These are phyloP conservation scores for Myriangium duriaei DNA, from an alignment of 2,329 filamentous ascomycete genomes.

Conservation along the genomic window DNA sequence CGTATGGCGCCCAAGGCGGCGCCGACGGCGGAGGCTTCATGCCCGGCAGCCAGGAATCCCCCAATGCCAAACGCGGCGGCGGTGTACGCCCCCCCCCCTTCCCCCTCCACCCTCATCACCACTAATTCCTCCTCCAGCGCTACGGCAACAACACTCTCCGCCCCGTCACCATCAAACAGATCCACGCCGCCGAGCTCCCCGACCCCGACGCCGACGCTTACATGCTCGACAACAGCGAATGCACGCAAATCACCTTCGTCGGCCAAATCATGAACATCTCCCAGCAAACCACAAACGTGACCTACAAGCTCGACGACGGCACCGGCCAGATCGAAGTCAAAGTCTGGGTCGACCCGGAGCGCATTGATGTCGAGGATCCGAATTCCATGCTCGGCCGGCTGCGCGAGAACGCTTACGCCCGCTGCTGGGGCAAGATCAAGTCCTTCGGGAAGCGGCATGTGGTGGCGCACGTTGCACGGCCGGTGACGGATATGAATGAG, in stretches of 20 bases:
- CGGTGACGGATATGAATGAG: conserved; percentile 78
- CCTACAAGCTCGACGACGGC: conserved; percentile 88
- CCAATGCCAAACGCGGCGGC: conserved; percentile 24
- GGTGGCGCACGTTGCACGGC: conserved; percentile 66
- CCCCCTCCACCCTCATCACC: no score
- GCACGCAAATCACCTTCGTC: conserved; percentile 71
- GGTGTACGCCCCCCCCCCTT: no score
- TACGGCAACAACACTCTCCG: conserved; percentile 77
- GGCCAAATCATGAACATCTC: conserved; percentile 82
- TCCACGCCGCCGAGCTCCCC: conserved; percentile 67
- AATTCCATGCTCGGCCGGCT: conserved; percentile 33
- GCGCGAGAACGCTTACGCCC: conserved; percentile 65
- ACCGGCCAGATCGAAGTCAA: conserved; percentile 87
- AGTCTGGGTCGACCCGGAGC: conserved; percentile 62
- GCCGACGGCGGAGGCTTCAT: conserved; percentile 50
- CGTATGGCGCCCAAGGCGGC: conserved; percentile 43
- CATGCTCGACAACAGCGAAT: conserved; percentile 64
- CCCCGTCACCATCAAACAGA: conserved; percentile 90
- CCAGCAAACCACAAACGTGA: conserved; percentile 80
- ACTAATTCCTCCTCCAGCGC: no score
- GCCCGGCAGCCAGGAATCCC: conserved; percentile 31
- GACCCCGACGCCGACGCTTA: conserved; percentile 60
- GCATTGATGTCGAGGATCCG: conserved; percentile 29
- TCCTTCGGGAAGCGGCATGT: conserved; percentile 74
- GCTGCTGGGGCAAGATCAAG: conserved; percentile 76